These are phyloP conservation scores for Wakefieldia striispora DNA, from an alignment of 768 basidiomycete genomes.

Conservation along the genomic window DNA sequence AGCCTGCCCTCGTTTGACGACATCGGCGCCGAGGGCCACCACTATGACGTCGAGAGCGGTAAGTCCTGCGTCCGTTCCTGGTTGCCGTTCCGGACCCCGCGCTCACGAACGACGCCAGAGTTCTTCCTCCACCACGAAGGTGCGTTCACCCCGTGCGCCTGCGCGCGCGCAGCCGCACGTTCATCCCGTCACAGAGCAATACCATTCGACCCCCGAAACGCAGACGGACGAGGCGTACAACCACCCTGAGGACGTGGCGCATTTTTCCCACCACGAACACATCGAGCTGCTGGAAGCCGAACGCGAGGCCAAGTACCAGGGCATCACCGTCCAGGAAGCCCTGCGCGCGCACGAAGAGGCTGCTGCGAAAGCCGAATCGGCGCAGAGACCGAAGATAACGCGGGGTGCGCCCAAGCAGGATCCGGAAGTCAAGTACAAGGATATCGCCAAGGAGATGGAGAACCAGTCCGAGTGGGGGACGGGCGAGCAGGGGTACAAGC, in stretches of 20 bases:
- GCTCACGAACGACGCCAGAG: neutral
- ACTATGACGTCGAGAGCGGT: conserved; percentile 92
- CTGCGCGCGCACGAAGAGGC: conserved; percentile 50
- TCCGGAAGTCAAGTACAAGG: conserved; percentile 58
- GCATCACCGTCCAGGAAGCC: conserved; percentile 74
- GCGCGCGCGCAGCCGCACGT: too few relatives aligned
- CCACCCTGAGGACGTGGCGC: conserved; percentile 91
- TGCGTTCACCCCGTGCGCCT: too few relatives aligned
- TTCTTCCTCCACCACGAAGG: conserved; percentile 53
- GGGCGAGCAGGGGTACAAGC: conserved; percentile 66
- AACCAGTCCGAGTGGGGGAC: conserved; percentile 68
- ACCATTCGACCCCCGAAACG: conserved; percentile 94
- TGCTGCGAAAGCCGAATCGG: conserved; percentile 14
- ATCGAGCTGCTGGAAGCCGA: conserved; percentile 86
- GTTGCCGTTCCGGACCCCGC: neutral
- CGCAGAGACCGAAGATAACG: conserved; percentile 50
- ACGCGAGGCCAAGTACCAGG: conserved; percentile 81
- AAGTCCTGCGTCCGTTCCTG: conserved; percentile 30
- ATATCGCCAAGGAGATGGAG: conserved; percentile 51
- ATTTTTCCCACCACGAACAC: conserved; percentile 83
- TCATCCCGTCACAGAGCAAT: conserved; percentile 81
- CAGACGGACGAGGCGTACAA: conserved; percentile 94
- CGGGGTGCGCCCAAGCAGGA: conserved; percentile 65
- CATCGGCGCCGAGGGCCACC: conserved; percentile 88
- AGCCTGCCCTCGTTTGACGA: conserved; percentile 82